Conservation (phyloP, 2,329 filamentous ascomycete genomes). For the Paraconiothyrium sp. region DNA sequence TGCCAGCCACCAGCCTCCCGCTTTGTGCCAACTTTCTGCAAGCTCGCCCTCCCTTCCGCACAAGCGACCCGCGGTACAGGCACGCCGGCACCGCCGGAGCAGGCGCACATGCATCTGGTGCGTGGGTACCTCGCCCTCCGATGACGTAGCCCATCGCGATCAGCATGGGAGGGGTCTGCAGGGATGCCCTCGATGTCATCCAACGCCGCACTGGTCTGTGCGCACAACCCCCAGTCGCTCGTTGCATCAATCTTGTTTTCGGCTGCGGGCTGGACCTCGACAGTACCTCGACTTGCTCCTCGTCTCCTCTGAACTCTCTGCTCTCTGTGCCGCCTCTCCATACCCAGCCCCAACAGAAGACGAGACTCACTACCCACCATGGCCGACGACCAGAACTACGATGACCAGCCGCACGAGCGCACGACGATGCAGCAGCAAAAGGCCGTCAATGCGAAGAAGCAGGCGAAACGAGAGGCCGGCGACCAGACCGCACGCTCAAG, state of each 20-base stretch:
- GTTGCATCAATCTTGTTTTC: constrained; percentile 51
- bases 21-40: constrained; percentile 34
- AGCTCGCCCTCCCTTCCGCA: neutral
- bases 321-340: constrained; percentile 5
- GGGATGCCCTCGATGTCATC: constrained; percentile 16
- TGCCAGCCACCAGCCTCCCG: constrained; percentile 4
- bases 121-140: neutral
- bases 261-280: constrained; percentile 26
- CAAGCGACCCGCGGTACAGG: constrained; percentile 27
- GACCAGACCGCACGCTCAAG: constrained; percentile 56
- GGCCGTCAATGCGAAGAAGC: constrained; percentile 53
- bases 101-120: neutral
- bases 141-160: constrained; percentile 26
- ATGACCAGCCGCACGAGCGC: constrained; percentile 50
- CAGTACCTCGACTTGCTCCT: constrained; percentile 25
- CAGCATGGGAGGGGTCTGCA: constrained; percentile 12
- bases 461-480: constrained; percentile 48
- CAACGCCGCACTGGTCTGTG: constrained; percentile 13
- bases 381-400: constrained; percentile 41
- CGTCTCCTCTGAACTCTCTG: constrained; percentile 17
- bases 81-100: neutral
- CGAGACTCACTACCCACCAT: constrained; percentile 29
- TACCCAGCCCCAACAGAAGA: constrained; percentile 11
- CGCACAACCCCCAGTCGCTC: neutral
- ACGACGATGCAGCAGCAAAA: constrained; percentile 59